Percentiles rank a stretch among this genome's conserved stretches.
phyloP scores from a whole-genome alignment of 306 rosid genomes.

The Cucumis hystrix region DNA sequence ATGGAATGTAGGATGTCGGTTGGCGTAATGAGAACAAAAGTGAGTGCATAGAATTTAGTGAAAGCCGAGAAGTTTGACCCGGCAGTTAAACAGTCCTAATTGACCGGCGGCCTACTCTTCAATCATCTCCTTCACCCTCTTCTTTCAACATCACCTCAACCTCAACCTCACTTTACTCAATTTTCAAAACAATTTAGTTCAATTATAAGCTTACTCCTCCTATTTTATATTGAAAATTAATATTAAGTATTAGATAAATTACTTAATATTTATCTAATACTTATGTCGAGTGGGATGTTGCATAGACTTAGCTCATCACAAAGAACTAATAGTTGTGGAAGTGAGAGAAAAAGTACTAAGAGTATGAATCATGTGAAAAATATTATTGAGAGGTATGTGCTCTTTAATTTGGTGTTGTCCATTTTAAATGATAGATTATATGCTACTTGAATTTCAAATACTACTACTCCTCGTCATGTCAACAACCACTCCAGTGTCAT shows the following conservation, averaged over 20 bases:
- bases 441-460: conserved; percentile 2
- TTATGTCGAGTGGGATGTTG: conserved; percentile 16
- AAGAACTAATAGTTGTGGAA: conserved; percentile 16
- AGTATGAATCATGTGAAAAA: conserved; percentile 14
- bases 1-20: too few relatives aligned
- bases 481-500: background rate
- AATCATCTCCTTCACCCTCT: background rate
- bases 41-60: background rate
- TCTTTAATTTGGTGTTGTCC: too few relatives aligned
- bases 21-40: too few relatives aligned
- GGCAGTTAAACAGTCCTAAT: background rate
- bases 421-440: background rate
- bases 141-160: background rate
- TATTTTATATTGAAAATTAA: too few relatives aligned
- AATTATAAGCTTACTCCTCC: too few relatives aligned
- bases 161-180: background rate
- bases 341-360: background rate
- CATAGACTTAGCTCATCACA: conserved; percentile 18
- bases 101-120: background rate
- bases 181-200: too few relatives aligned
- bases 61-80: background rate
- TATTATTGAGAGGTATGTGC: background rate
- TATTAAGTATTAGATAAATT: too few relatives aligned
- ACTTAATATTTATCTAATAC: too few relatives aligned
- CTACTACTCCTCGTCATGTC: conserved; percentile 14